Conservation (phyloP, 139 green algal genomes). For the Micractinium sp. region DNA sequence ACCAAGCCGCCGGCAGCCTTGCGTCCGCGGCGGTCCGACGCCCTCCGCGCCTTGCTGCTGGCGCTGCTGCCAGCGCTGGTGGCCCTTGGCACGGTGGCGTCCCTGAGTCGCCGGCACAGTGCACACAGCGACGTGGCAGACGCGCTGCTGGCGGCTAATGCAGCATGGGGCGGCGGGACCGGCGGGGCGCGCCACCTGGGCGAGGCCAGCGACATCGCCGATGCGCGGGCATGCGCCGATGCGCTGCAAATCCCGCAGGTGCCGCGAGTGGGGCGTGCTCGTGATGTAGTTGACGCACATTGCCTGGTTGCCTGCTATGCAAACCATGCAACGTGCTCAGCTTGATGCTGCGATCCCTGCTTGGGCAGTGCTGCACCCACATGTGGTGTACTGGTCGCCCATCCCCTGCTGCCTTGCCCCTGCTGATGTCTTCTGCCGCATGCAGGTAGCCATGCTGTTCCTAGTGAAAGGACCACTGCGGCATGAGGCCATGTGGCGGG, state of each 20-base stretch:
- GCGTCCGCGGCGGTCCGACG: too few species aligned
- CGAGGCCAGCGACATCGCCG: neutral
- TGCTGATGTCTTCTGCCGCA: too few species aligned
- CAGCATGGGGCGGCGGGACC: too few species aligned
- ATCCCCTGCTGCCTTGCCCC: neutral
- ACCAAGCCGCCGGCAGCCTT: neutral
- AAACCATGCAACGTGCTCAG: neutral
- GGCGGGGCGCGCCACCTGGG: neutral
- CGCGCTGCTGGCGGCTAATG: conserved; percentile 10
- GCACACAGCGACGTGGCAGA: neutral
- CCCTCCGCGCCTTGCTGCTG: neutral
- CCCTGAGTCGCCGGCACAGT: neutral
- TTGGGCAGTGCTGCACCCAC: neutral
- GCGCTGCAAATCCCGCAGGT: conserved; percentile 26
- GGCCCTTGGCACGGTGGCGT: neutral
- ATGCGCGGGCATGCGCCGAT: neutral
- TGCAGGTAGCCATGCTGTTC: conserved; percentile 57
- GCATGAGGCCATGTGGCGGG: conserved; percentile 41
- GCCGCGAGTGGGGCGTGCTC: neutral
- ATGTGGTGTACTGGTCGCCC: neutral
- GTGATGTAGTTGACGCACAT: neutral
- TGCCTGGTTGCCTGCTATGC: neutral
- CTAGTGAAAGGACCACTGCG: conserved; percentile 37
- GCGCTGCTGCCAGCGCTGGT: conserved; percentile 19
- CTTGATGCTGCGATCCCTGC: neutral